These are phyloP conservation scores for Hawksworthiomyces lignivorus DNA, from an alignment of 2,329 filamentous ascomycete genomes.

Conservation along the genomic window DNA sequence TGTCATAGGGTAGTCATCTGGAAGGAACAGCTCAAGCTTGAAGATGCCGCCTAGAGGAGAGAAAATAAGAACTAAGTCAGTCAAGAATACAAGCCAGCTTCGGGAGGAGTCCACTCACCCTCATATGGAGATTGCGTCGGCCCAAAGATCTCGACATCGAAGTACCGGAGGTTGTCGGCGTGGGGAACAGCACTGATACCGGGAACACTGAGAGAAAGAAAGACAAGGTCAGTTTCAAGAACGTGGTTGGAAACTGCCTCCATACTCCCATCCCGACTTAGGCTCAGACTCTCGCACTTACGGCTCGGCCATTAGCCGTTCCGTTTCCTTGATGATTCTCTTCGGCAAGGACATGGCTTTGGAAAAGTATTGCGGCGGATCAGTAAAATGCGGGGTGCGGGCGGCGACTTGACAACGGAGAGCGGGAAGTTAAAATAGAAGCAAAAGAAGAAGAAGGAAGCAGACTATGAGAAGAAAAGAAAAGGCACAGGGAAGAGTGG, in stretches of 20 bases:
- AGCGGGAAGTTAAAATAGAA: too few relatives aligned
- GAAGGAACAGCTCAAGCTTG: constrained; percentile 93
- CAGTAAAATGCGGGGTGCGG: too few relatives aligned
- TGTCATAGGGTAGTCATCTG: constrained; percentile 98
- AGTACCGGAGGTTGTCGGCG: constrained; percentile 95
- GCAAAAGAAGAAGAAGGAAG: too few relatives aligned
- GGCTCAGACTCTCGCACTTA: too few relatives aligned
- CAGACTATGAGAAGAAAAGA: too few relatives aligned
- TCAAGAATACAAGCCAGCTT: too few relatives aligned
- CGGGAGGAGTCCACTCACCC: constrained; percentile 42
- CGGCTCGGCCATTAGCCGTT: constrained; percentile 94
- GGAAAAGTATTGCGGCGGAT: too few relatives aligned
- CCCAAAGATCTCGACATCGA: constrained; percentile 94
- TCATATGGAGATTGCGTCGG: constrained; percentile 91
- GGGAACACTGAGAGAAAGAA: constrained; percentile 59
- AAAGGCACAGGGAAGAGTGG: too few relatives aligned
- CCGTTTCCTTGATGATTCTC: constrained; percentile 97
- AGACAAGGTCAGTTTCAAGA: background rate
- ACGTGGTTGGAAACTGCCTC: too few relatives aligned
- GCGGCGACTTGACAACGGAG: too few relatives aligned
- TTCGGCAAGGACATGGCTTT: constrained; percentile 71
- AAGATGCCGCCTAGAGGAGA: constrained; percentile 62
- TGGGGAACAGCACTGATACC: constrained; percentile 94
- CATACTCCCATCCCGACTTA: too few relatives aligned
- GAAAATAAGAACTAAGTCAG: background rate